Conservation (phyloP, 2,329 filamentous ascomycete genomes). For the Botrytis hyacinthi region DNA sequence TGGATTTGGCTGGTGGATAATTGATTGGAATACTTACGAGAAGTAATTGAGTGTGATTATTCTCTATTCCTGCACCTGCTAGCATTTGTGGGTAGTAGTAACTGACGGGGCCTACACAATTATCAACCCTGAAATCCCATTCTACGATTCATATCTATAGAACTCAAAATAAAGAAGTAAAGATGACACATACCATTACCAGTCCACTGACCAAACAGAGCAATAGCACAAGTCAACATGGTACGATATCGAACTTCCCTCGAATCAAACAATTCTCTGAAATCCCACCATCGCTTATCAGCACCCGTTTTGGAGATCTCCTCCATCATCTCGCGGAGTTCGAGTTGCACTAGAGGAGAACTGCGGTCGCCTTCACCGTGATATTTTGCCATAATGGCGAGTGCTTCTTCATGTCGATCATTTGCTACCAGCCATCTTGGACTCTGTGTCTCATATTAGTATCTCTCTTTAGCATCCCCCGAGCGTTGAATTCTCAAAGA, state of each 20-base stretch:
- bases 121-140: neutral
- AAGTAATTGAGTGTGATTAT: conserved; percentile 43
- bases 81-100: conserved; percentile 34
- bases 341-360: conserved; percentile 34
- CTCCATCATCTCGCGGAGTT: conserved; percentile 35
- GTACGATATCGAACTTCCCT: conserved; percentile 34
- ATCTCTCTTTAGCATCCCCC: accelerated
- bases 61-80: conserved; percentile 30
- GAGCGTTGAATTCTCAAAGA: accelerated
- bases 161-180: too few species aligned
- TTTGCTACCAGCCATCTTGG: conserved; percentile 57
- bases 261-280: conserved; percentile 33
- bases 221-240: conserved; percentile 38
- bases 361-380: conserved; percentile 46
- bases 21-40: conserved; percentile 29
- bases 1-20: accelerated
- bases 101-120: conserved; percentile 9
- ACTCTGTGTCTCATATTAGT: neutral
- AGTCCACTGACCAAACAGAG: conserved; percentile 36
- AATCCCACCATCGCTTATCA: conserved; percentile 40
- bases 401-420: conserved; percentile 55
- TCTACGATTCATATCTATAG: accelerated
- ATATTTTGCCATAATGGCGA: conserved; percentile 54
- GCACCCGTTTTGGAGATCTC: conserved; percentile 34
- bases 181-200: conserved; percentile 39